Conservation (phyloP, 177 flowering plant genomes). For the Telopea speciosissima region DNA sequence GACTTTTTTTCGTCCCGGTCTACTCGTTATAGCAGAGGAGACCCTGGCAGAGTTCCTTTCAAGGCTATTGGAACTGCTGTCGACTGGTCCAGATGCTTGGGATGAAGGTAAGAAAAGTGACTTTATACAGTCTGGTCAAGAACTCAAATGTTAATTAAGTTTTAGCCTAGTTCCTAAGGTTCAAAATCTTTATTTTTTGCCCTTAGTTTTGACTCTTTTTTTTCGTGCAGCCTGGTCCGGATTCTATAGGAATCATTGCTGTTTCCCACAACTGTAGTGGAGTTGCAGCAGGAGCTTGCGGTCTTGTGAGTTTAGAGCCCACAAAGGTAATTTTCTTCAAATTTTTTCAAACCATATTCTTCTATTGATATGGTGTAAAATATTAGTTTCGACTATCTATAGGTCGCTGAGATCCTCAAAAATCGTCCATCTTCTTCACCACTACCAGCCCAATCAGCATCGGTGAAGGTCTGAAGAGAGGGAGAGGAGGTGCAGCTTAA, state of each 20-base stretch:
- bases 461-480: too few species aligned
- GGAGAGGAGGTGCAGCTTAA: too few species aligned
- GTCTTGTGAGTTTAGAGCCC: constrained; percentile 92
- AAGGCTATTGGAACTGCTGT: constrained; percentile 98
- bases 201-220: background rate
- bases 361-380: background rate
- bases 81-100: constrained; percentile 97
- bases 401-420: constrained; percentile 82
- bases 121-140: background rate
- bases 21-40: constrained; percentile 85
- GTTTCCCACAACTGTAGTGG: constrained; percentile 88
- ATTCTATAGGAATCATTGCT: constrained; percentile 92
- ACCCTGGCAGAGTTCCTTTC: constrained; percentile 87
- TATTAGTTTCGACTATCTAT: constrained; percentile 4
- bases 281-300: constrained; percentile 91
- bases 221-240: constrained; percentile 89
- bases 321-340: constrained; percentile 45
- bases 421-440: constrained; percentile 73
- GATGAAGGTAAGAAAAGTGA: constrained; percentile 54
- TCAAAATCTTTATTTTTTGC: background rate
- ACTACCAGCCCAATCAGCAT: too few species aligned
- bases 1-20: constrained; percentile 28
- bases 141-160: background rate
- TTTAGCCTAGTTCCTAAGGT: too few species aligned
- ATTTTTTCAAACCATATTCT: background rate